These are phyloP conservation scores for Aegilops umbellulata DNA, from an alignment of 176 grass and related monocot genomes.

Conservation along the genomic window DNA sequence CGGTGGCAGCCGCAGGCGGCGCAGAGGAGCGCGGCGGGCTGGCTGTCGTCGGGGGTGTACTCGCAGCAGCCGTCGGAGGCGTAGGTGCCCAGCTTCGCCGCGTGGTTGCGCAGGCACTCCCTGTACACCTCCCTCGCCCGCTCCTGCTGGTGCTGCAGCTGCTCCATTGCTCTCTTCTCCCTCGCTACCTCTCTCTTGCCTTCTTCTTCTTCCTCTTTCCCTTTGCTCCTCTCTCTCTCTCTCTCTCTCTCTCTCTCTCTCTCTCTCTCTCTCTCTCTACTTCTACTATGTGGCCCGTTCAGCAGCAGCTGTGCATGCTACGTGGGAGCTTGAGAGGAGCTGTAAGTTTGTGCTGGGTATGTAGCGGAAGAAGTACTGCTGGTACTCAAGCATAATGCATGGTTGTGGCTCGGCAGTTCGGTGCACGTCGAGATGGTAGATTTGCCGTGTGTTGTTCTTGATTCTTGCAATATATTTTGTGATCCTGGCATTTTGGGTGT, in stretches of 20 bases:
- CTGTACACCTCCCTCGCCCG: constrained; percentile 60
- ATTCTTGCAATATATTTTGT: constrained; percentile 21
- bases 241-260: not conserved
- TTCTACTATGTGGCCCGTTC: constrained; percentile 19
- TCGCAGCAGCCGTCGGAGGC: constrained; percentile 90
- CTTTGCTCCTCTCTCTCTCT: not conserved
- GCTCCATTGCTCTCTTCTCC: constrained; percentile 23
- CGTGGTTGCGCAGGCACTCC: constrained; percentile 95
- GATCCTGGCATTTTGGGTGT: constrained; percentile 5
- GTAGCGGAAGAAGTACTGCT: not conserved
- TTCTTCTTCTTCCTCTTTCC: not conserved
- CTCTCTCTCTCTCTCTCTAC: constrained; percentile 5
- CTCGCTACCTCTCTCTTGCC: not conserved
- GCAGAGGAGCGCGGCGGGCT: constrained; percentile 45
- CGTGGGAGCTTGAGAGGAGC: constrained; percentile 21
- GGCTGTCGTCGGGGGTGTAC: constrained; percentile 70
- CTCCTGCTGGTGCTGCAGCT: constrained; percentile 53
- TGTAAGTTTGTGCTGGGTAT: constrained; percentile 2
- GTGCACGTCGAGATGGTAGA: constrained; percentile 29
- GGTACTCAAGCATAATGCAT: not conserved
- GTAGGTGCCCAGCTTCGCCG: constrained; percentile 84
- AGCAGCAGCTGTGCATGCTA: constrained; percentile 34
- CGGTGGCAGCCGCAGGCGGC: constrained; percentile 87
- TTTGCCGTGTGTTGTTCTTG: not conserved
- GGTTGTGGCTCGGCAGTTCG: constrained; percentile 37